A percentile compares a stretch with the other conserved stretches of the same genome.
Evolutionary conservation across 306 rosid genomes (phyloP).

Genomic region (Cercis canadensis): DNA sequence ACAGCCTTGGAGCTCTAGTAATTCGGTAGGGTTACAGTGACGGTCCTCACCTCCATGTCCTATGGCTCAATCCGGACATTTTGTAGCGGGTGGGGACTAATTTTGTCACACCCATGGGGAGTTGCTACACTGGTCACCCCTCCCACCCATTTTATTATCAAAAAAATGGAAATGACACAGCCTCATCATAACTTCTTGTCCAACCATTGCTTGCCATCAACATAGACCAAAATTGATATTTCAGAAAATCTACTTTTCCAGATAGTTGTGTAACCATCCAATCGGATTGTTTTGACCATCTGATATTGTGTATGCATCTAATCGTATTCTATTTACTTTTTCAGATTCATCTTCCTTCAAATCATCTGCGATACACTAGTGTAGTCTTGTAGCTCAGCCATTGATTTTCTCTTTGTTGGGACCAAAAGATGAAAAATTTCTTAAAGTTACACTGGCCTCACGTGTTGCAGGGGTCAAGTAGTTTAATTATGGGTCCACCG

Average conservation of each 20-base stretch:
- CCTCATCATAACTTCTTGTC: neutral
- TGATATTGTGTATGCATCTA: neutral
- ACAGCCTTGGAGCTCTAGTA: too few species aligned
- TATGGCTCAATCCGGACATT: too few species aligned
- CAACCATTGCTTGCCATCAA: neutral
- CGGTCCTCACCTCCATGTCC: too few species aligned
- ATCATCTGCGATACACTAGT: neutral
- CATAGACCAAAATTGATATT: neutral
- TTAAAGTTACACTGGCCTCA: neutral
- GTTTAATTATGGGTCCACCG: neutral
- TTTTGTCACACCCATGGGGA: too few species aligned
- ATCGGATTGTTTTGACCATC: neutral
- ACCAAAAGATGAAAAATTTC: too few species aligned
- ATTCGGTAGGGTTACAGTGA: too few species aligned
- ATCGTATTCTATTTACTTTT: neutral
- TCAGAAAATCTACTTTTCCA: neutral
- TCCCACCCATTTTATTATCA: too few species aligned
- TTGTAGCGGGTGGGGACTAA: too few species aligned
- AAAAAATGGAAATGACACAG: neutral
- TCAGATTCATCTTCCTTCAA: neutral
- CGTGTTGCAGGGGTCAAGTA: neutral
- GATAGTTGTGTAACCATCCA: neutral
- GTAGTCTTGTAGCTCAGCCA: neutral
- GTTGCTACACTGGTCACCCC: too few species aligned
- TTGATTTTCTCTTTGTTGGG: slow-evolving; percentile 4